phyloP scores from a whole-genome alignment of 2,329 filamentous ascomycete genomes.

The Stagonosporopsis tanaceti region DNA sequence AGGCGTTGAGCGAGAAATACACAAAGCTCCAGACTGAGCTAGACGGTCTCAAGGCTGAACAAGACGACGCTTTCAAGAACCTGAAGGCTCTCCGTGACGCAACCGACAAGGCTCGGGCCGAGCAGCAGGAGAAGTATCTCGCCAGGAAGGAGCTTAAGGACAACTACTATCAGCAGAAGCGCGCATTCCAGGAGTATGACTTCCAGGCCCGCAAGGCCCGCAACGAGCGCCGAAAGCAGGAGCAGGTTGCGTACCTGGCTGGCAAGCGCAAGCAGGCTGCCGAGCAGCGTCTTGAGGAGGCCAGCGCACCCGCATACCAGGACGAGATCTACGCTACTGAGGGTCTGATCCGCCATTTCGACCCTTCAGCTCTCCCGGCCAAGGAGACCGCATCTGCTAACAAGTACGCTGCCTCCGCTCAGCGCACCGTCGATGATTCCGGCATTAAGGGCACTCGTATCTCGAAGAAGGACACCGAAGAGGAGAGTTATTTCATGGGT shows the following conservation, averaged over 20 bases:
- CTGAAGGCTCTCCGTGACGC: constrained; percentile 85
- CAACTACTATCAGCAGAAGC: constrained; percentile 80
- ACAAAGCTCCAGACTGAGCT: constrained; percentile 85
- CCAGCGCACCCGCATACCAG: constrained; percentile 84
- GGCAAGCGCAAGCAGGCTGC: constrained; percentile 79
- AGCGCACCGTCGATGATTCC: constrained; percentile 84
- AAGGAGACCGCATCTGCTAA: constrained; percentile 71
- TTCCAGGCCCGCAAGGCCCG: constrained; percentile 79
- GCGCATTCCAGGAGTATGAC: constrained; percentile 84
- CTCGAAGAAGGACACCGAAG: constrained; percentile 83
- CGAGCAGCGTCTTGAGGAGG: constrained; percentile 78
- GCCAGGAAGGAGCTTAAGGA: constrained; percentile 90
- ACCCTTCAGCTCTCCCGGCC: constrained; percentile 70
- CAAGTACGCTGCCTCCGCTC: constrained; percentile 76
- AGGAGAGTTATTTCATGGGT: constrained; percentile 82
- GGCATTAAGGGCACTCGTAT: constrained; percentile 85
- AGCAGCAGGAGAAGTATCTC: constrained; percentile 86
- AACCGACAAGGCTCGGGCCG: constrained; percentile 79
- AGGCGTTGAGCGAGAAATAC: constrained; percentile 87
- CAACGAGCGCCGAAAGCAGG: constrained; percentile 79
- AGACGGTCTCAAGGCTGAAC: constrained; percentile 88
- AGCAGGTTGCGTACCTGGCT: constrained; percentile 76
- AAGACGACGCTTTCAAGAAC: constrained; percentile 90
- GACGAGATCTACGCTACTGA: constrained; percentile 92
- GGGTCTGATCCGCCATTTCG: constrained; percentile 88